phyloP scores from a whole-genome alignment of 495 filamentous ascomycete genomes.

The Podospora appendiculata region DNA sequence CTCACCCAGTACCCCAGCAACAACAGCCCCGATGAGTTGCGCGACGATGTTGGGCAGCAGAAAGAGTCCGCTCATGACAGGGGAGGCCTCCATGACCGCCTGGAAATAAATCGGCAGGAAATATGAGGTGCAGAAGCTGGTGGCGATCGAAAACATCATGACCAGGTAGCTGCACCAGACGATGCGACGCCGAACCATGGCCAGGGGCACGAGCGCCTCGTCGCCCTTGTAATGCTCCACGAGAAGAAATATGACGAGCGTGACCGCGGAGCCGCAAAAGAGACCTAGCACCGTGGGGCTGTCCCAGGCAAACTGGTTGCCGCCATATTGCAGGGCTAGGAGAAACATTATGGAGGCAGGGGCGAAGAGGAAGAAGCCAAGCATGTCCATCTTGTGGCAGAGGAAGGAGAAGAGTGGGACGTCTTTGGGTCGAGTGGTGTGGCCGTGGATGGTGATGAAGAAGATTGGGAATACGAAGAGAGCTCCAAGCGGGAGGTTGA shows the following conservation, averaged over 20 bases:
- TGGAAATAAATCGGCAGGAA: constrained; percentile 65
- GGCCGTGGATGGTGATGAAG: constrained; percentile 41
- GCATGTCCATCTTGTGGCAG: constrained; percentile 36
- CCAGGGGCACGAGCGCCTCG: constrained; percentile 32
- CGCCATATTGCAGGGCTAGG: constrained; percentile 48
- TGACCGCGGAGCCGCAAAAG: constrained; percentile 38
- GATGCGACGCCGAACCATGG: constrained; percentile 15
- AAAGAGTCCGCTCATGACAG: constrained; percentile 42
- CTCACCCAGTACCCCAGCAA: constrained; percentile 41
- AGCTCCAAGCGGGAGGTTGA: constrained; percentile 27
- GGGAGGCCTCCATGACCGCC: constrained; percentile 39
- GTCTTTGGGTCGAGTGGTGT: constrained; percentile 13
- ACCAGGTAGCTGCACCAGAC: constrained; percentile 21
- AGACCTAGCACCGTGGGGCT: constrained; percentile 30
- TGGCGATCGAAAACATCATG: constrained; percentile 12
- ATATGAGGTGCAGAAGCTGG: constrained; percentile 12
- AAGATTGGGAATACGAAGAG: constrained; percentile 26
- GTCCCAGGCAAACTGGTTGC: constrained; percentile 40
- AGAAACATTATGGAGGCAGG: constrained; percentile 40
- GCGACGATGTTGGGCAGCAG: constrained; percentile 44
- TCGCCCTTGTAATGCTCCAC: constrained; percentile 44
- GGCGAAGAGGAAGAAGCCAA: constrained; percentile 42
- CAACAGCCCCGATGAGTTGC: constrained; percentile 34
- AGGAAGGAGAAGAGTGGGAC: constrained; percentile 11
- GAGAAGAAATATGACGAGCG: constrained; percentile 30